Base-by-base conservation (phyloP, 306 rosid species). In the Cyclanthera cordifolia region DNA sequence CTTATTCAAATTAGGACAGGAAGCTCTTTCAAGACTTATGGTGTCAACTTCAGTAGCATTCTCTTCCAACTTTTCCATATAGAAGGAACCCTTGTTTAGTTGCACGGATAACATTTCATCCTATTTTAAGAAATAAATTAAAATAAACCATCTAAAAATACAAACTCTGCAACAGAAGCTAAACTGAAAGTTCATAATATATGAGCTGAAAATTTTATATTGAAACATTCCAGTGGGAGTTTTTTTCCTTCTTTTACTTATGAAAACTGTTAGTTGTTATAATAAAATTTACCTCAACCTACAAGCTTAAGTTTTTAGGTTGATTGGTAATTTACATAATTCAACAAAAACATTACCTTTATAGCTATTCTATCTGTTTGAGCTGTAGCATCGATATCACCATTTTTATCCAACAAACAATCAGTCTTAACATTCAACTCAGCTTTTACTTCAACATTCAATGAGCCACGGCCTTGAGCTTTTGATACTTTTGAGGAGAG, bases 261-360 rank as follows among this genome's bases (percentile, higher is more conserved):
- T 17, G 4, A 1, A 78, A 61, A n/a, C n/a, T n/a, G n/a, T n/a
- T n/a, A n/a, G n/a, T n/a, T n/a, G n/a, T n/a, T n/a, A n/a, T n/a
- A n/a, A n/a, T n/a, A n/a, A n/a, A n/a, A n/a, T n/a, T n/a, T n/a
- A n/a, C n/a, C n/a, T n/a, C n/a, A n/a, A n/a, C n/a, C n/a, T n/a
- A n/a, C n/a, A n/a, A n/a, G n/a, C n/a, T n/a, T n/a, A n/a, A n/a
- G n/a, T n/a, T n/a, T n/a, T n/a, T n/a, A n/a, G n/a, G n/a, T n/a
- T n/a, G n/a, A n/a, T n/a, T n/a, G n/a, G n/a, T n/a, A n/a, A n/a
- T n/a, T n/a, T n/a, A n/a, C n/a, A n/a, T n/a, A n/a, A n/a, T n/a
- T n/a, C n/a, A n/a, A n/a, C n/a, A n/a, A n/a, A n/a, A n/a, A n/a
- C 28, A 72, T 71, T 77, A 84, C 90, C 82, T 39, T 63, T 53